A percentile compares a stretch with the other conserved stretches of the same genome.
phyloP scores from a whole-genome alignment of 2,329 filamentous ascomycete species.

The Sporothrix curviconia region DNA sequence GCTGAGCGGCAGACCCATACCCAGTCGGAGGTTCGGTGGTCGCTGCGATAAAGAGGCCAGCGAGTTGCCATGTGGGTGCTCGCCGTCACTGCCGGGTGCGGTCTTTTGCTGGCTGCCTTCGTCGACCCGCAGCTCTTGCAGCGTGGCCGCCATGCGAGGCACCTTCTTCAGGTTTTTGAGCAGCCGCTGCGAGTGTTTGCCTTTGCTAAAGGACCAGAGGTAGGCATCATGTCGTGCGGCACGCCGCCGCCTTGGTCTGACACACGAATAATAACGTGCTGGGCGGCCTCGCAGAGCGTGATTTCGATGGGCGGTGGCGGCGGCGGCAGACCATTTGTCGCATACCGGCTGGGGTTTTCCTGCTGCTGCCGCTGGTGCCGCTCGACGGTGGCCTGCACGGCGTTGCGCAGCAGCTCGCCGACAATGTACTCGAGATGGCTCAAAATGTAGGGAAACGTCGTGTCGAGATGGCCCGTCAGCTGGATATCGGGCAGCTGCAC shows the following conservation, averaged over 20 bases:
- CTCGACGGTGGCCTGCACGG: constrained; percentile 86
- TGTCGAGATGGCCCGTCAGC: constrained; percentile 76
- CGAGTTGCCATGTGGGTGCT: constrained; percentile 44
- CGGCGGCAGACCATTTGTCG: not conserved
- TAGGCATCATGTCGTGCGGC: constrained; percentile 78
- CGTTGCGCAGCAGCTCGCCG: constrained; percentile 89
- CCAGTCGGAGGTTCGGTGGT: constrained; percentile 78
- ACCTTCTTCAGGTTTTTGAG: constrained; percentile 82
- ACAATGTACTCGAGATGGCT: constrained; percentile 96
- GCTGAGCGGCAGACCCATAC: constrained; percentile 90
- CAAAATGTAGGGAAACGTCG: constrained; percentile 92
- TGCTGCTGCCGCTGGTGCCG: constrained; percentile 38
- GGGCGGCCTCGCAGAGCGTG: constrained; percentile 84
- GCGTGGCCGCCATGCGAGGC: constrained; percentile 84
- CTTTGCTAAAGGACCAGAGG: constrained; percentile 96
- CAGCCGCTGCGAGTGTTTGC: constrained; percentile 67
- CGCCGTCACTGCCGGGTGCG: constrained; percentile 16
- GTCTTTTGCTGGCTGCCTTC: constrained; percentile 17
- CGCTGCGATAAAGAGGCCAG: constrained; percentile 73
- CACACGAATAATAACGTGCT: constrained; percentile 93
- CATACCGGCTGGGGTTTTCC: constrained; percentile 14
- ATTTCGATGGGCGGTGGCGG: constrained; percentile 80
- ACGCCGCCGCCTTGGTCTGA: constrained; percentile 95
- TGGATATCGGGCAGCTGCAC: constrained; percentile 72
- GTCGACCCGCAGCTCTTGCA: constrained; percentile 70